phyloP scores from a whole-genome alignment of 768 basidiomycete species.

The Dentipellis sp. region DNA sequence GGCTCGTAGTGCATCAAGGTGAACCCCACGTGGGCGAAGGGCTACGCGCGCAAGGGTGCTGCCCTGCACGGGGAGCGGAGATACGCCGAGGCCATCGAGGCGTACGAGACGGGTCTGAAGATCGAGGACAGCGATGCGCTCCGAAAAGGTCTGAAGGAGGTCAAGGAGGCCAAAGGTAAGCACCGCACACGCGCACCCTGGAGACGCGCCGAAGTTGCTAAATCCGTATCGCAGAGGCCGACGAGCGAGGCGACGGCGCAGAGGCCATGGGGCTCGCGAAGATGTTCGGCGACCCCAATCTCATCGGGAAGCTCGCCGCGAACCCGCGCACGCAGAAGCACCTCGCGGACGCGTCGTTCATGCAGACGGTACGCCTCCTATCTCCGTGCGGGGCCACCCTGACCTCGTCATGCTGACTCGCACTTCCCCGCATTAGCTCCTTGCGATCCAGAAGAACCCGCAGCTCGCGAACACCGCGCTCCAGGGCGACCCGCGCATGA shows the following conservation, averaged over 20 bases:
- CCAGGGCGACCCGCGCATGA: constrained; percentile 83
- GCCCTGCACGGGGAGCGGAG: constrained; percentile 76
- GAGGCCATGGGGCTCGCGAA: constrained; percentile 59
- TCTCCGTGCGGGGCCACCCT: no score
- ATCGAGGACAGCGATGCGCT: constrained; percentile 76
- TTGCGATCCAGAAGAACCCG: constrained; percentile 62
- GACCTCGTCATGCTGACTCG: no score
- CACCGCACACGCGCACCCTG: constrained; percentile 1
- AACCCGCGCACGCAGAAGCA: constrained; percentile 84
- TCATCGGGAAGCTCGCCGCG: constrained; percentile 73
- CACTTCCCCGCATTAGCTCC: constrained; percentile 31
- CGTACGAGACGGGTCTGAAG: constrained; percentile 76
- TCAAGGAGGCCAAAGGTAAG: constrained; percentile 74
- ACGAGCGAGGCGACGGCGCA: constrained; percentile 28
- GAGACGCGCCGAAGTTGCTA: not conserved
- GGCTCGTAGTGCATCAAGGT: constrained; percentile 60
- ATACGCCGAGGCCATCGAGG: constrained; percentile 77
- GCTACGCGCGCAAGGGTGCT: constrained; percentile 86
- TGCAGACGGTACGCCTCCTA: constrained; percentile 43
- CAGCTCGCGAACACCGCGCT: constrained; percentile 46
- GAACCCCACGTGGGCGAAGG: constrained; percentile 81
- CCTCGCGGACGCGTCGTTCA: constrained; percentile 75
- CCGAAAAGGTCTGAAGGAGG: constrained; percentile 83
- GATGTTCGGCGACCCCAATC: constrained; percentile 77
- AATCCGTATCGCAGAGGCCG: constrained; percentile 21